A percentile compares a stretch with the other conserved stretches of the same genome.
Conservation (phyloP, 1,139 yeast genomes). For the Yamadazyma kanchanaburiensis region DNA sequence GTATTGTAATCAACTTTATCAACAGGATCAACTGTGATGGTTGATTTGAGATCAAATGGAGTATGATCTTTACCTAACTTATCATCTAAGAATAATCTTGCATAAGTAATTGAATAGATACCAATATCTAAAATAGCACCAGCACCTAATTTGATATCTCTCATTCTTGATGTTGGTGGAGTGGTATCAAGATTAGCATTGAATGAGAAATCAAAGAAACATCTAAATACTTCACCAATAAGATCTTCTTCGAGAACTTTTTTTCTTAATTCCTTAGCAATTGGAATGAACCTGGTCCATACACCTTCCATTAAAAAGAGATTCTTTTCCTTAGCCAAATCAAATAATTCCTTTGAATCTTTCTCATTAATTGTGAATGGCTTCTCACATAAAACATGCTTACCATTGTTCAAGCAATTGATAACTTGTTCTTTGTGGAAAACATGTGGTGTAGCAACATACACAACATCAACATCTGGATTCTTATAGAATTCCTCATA, state of each 20-base stretch:
- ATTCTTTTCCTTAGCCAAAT: conserved; percentile 42
- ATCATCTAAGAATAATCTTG: conserved; percentile 37
- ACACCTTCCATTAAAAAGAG: conserved; percentile 62
- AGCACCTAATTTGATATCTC: conserved; percentile 50
- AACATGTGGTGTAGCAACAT: conserved; percentile 59
- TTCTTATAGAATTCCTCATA: conserved; percentile 40
- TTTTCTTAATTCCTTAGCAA: conserved; percentile 34
- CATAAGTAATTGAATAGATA: conserved; percentile 52
- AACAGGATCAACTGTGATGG: conserved; percentile 26
- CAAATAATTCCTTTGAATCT: conserved; percentile 44
- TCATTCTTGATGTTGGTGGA: conserved; percentile 22
- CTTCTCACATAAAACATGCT: conserved; percentile 59
- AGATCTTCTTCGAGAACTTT: conserved; percentile 41
- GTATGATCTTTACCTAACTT: conserved; percentile 24
- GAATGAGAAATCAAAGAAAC: conserved; percentile 8
- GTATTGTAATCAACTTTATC: conserved; percentile 37
- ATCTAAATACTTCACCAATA: conserved; percentile 17
- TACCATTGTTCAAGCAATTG: conserved; percentile 47
- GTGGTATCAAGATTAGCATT: conserved; percentile 14
- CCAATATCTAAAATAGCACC: conserved; percentile 63
- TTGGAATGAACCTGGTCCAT: conserved; percentile 65
- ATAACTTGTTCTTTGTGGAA: conserved; percentile 50
- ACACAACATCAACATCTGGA: conserved; percentile 47
- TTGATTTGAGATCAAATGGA: conserved; percentile 26
- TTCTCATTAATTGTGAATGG: conserved; percentile 53